phyloP scores from a whole-genome alignment of 495 filamentous ascomycete genomes.

The Trichocladium antarcticum region DNA sequence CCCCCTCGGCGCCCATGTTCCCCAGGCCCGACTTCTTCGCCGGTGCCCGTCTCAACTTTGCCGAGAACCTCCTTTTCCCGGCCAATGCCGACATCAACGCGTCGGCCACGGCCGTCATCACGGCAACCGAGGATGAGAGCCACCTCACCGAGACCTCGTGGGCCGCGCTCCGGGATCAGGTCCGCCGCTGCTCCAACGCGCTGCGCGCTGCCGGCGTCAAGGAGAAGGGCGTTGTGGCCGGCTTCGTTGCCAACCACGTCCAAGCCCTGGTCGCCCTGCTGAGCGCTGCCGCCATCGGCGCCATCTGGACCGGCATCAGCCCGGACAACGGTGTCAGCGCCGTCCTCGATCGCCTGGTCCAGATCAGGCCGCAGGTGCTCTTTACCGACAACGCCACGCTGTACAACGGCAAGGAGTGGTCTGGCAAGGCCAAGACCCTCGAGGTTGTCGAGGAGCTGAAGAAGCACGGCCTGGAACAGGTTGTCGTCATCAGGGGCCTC shows the following conservation, averaged over 20 bases:
- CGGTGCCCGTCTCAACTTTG: slow-evolving; percentile 72
- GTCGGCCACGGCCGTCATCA: slow-evolving; percentile 57
- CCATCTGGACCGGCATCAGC: slow-evolving; percentile 84
- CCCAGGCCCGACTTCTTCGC: slow-evolving; percentile 77
- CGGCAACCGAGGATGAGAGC: slow-evolving; percentile 54
- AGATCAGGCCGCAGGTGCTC: slow-evolving; percentile 69
- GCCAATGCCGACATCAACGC: slow-evolving; percentile 36
- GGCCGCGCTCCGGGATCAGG: slow-evolving; percentile 67
- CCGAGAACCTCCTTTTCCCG: slow-evolving; percentile 83
- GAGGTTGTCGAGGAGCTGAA: slow-evolving; percentile 56
- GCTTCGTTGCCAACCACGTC: slow-evolving; percentile 78
- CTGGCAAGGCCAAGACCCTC: slow-evolving; percentile 56
- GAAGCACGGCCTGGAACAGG: slow-evolving; percentile 44
- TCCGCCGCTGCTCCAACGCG: slow-evolving; percentile 58
- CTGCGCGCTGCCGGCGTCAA: slow-evolving; percentile 54
- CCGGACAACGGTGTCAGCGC: slow-evolving; percentile 63
- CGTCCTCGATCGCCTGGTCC: slow-evolving; percentile 69
- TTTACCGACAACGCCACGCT: slow-evolving; percentile 79
- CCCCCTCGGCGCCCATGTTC: slow-evolving; percentile 57
- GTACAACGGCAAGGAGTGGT: slow-evolving; percentile 80
- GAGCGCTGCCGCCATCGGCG: slow-evolving; percentile 65
- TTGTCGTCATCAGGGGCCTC: slow-evolving; percentile 61
- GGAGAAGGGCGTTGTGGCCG: slow-evolving; percentile 63
- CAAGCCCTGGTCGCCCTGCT: slow-evolving; percentile 82
- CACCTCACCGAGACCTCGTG: slow-evolving; percentile 61